Conservation (phyloP, 805 yeast species). For the Metschnikowia aberdeeniae region DNA sequence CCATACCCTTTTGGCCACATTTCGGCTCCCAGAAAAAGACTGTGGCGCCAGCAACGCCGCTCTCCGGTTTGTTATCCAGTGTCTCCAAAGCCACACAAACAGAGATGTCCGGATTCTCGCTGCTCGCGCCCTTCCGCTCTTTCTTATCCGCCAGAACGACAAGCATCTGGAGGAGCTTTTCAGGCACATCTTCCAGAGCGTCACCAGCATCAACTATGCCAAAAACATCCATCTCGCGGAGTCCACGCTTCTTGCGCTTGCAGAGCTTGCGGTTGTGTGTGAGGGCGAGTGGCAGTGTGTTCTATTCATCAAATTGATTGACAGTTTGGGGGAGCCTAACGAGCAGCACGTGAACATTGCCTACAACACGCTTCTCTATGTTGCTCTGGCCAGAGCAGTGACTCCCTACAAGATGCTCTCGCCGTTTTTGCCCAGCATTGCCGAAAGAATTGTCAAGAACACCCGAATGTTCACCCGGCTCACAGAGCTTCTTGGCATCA, state of each 20-base stretch:
- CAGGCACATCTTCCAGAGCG: slow-evolving; percentile 37
- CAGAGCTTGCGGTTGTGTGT: slow-evolving; percentile 57
- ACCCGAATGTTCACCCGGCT: slow-evolving; percentile 55
- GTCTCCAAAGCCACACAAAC: slow-evolving; percentile 37
- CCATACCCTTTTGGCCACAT: slow-evolving; percentile 50
- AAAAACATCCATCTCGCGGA: slow-evolving; percentile 47
- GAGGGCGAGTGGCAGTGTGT: slow-evolving; percentile 68
- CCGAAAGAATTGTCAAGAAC: slow-evolving; percentile 59
- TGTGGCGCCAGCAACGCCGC: slow-evolving; percentile 20
- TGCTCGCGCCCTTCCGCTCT: slow-evolving; percentile 51
- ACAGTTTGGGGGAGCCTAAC: slow-evolving; percentile 59
- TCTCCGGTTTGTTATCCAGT: slow-evolving; percentile 39
- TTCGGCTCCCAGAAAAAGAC: slow-evolving; percentile 40
- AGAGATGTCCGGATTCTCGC: slow-evolving; percentile 56
- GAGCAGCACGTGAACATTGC: slow-evolving; percentile 67
- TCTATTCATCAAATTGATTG: slow-evolving; percentile 60
- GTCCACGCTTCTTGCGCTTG: slow-evolving; percentile 56
- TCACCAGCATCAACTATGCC: slow-evolving; percentile 35
- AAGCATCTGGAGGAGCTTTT: slow-evolving; percentile 41
- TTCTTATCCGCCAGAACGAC: slow-evolving; percentile 35
- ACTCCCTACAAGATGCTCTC: slow-evolving; percentile 78
- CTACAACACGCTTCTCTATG: slow-evolving; percentile 54
- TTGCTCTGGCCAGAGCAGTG: slow-evolving; percentile 52
- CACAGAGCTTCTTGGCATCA: slow-evolving; percentile 61
- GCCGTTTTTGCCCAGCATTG: slow-evolving; percentile 72